Evolutionary conservation across 2,329 filamentous ascomycete species (phyloP).

Genomic region (Xylaria sp.): DNA sequence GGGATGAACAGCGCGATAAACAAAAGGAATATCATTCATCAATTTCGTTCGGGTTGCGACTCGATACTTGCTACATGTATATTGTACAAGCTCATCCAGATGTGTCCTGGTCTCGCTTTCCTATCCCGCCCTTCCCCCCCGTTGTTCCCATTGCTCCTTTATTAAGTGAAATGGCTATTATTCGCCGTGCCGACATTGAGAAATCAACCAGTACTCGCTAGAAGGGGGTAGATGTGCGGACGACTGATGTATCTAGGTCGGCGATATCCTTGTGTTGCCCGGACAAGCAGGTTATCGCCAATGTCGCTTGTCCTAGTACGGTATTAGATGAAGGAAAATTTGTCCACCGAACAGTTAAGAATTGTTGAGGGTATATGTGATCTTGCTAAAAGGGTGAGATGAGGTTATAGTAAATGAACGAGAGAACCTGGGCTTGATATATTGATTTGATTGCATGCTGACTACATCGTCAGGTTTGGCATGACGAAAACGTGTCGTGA

Average conservation of each 20-base stretch:
- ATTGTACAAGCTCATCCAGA: slow-evolving; percentile 26
- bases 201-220: neutral
- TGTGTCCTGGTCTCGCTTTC: slow-evolving; percentile 8
- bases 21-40: slow-evolving; percentile 25
- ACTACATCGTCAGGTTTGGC: neutral
- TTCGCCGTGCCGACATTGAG: neutral
- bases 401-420: slow-evolving; percentile 19
- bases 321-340: neutral
- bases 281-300: neutral
- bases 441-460: neutral
- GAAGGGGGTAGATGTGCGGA: neutral
- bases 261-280: neutral
- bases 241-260: neutral
- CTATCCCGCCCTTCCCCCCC: neutral
- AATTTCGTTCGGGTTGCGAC: slow-evolving; percentile 13
- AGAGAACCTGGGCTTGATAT: neutral
- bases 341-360: neutral
- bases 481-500: neutral
- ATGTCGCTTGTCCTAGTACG: neutral
- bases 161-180: neutral
- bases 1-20: neutral
- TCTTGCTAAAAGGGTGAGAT: slow-evolving; percentile 34
- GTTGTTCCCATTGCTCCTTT: neutral
- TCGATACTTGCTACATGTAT: slow-evolving; percentile 29
- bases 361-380: slow-evolving; percentile 38